These are phyloP conservation scores for Populus nigra DNA, from an alignment of 345 rosid species.

Conservation along the genomic window DNA sequence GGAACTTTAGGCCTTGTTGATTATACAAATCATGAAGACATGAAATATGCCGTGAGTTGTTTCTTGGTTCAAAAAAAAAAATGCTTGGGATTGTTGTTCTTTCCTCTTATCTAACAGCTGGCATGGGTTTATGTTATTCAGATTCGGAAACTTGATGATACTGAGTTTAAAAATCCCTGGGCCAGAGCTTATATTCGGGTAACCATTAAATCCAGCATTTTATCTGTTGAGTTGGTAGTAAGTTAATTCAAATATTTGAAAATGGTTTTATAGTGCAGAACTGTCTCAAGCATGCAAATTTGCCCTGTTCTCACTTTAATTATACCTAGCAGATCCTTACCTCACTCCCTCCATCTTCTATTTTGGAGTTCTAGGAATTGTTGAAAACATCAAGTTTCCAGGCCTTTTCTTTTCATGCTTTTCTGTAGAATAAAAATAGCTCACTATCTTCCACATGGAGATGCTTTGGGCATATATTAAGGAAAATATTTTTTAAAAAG, in stretches of 20 bases:
- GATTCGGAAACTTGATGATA: constrained; percentile 9
- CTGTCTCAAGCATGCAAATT: neutral
- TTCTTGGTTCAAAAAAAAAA: neutral
- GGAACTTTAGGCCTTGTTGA: constrained; percentile 14
- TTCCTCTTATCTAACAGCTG: neutral
- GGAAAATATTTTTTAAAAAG: neutral
- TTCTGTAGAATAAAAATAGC: neutral
- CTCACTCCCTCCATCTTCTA: neutral
- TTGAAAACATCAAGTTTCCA: neutral
- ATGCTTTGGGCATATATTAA: neutral
- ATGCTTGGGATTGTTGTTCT: neutral
- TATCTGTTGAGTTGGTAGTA: neutral
- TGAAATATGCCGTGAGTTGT: constrained; percentile 18
- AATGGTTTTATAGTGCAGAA: neutral
- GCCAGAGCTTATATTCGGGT: constrained; percentile 8
- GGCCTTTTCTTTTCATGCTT: neutral
- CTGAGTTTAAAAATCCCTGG: constrained; percentile 6
- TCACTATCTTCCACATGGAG: neutral
- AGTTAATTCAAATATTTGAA: neutral
- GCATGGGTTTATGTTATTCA: neutral
- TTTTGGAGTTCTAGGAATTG: neutral
- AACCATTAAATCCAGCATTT: neutral
- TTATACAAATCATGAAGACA: constrained; percentile 14
- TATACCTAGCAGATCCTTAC: neutral
- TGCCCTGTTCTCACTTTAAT: neutral